Base-by-base conservation (phyloP, 1,139 yeast species). In the Candida smagusa region DNA sequence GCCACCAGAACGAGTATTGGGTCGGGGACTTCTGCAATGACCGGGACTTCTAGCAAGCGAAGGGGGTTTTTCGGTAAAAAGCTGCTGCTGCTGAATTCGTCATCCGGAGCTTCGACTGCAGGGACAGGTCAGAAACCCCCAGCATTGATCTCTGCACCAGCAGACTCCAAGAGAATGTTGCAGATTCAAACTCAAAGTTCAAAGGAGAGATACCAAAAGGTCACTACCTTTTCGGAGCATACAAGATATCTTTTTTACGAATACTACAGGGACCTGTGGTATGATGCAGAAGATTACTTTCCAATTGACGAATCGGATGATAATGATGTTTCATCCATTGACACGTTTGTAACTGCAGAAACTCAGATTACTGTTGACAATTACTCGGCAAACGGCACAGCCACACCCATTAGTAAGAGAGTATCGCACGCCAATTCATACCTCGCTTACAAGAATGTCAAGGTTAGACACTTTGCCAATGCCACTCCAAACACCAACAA, bases 331-430 rank as follows among this genome's bases (percentile, higher is more conserved):
- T 52, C 42, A 12, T 61, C 68, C 4, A 40, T 66, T 35, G 67
- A 63, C 29, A 47, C 71, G 2, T 69, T 67, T 48, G 61, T 63
- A 28, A 68, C 74, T 30, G 74, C 72, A 3, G 51, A 54, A 11
- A 61, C 70, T 16, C 52, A 61, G 3, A 49, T 66, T 39, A 56
- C 62, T 23, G 59, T 54, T 22, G 23, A 25, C 13, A 34, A 22
- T 12, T 19, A 21, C 13, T 13, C 24, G 8, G 23, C 28, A 13
- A 22, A 22, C 9, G 26, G 26, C 24, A 24, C 30, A 12, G 13
- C 12, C 12, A 6, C 12, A 2, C 28, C 31, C 12, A 7, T 7
- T 4, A 24, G 12, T 24, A 11, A 32, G 12, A 29, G 13, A n/a
- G 11, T 25, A 32, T 6, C 12, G 21, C 29, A 11, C 30, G 12